Base-by-base conservation (phyloP, 176 grass and related monocot species). In the Oryza longistaminata region DNA sequence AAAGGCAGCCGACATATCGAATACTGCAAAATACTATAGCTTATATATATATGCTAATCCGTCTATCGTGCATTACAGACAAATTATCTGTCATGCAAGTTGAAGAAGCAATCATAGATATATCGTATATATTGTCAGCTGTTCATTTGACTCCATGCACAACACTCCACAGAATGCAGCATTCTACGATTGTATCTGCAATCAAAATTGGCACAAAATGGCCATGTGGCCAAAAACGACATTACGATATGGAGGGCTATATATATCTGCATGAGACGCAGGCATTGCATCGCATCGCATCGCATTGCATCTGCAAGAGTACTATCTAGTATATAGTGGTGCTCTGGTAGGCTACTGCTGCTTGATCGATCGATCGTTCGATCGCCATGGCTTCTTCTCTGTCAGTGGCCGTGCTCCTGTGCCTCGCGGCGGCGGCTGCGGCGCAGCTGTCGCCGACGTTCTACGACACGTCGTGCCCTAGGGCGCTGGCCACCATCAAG, bases 361-460 rank as follows among this genome's bases (percentile, higher is more conserved):
- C 9, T 6, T 22, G 21, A 7, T 61, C 55, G 4, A 35, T 35
- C 24, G 11, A 0, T 61, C 53, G 4, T 3, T 33, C 24, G 11
- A 0, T 49, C 8, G 77, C 71, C 58, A 90, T 90, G 88, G 79
- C 79, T 27, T 69, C 70, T 43, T 66, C 62, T 13, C 37, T 77
- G 6, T 50, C 70, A n/a, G 12, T 21, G 10, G 5, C 85, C n/a
- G 10, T 91, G 65, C 43, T 88, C 13, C 5, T 78, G 52, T 86
- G 64, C 13, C 24, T 96, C 22, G 78, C 73, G 37, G 22, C 58
- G 4, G 2, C 75, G 24, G 87, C 84, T 29, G 78, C 88, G 24
- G 92, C 90, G 43, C 95, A 97, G 87, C 90, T 97, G 26, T 97
- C 95, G 39, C 5, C 92, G 76, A 92, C 90, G 44, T 97, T 97